A percentile compares a stretch with the other conserved stretches of the same genome.
These are phyloP conservation scores for Thalassiosira profunda DNA, from an alignment of 108 stramenopile genomes.

Conservation along the genomic window DNA sequence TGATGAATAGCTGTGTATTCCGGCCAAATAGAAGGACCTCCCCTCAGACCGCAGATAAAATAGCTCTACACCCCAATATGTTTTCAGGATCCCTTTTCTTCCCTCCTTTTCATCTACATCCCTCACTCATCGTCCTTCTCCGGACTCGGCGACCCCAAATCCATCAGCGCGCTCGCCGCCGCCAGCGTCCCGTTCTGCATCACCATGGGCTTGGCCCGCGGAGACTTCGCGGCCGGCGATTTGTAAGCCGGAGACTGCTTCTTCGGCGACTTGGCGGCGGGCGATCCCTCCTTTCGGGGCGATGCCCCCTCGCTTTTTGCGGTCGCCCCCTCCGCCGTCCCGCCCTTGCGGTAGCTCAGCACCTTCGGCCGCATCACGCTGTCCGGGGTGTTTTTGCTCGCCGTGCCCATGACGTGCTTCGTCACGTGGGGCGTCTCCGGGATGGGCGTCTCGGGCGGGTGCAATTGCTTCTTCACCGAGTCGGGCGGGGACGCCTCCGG, in stretches of 20 bases:
- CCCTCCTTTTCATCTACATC: no score
- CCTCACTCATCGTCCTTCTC: no score
- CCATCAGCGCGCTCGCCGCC: slow-evolving; percentile 32
- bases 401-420: slow-evolving; percentile 21
- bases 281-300: neutral
- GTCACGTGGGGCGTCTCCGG: slow-evolving; percentile 29
- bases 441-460: slow-evolving; percentile 16
- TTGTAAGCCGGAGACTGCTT: no score
- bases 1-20: no score
- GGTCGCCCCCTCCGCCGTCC: neutral
- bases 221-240: neutral
- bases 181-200: slow-evolving; percentile 18
- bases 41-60: no score
- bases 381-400: slow-evolving; percentile 29
- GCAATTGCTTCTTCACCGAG: neutral
- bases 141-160: no score
- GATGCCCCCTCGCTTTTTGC: neutral
- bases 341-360: slow-evolving; percentile 13
- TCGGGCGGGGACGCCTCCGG: neutral
- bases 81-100: no score
- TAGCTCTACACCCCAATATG: no score
- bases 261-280: neutral
- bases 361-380: slow-evolving; percentile 41
- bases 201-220: neutral
- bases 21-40: no score